Evolutionary conservation across 305 asterid species (phyloP), one percentile per base, ranked within the genome.

Genomic region (Euphrasia arctica): DNA sequence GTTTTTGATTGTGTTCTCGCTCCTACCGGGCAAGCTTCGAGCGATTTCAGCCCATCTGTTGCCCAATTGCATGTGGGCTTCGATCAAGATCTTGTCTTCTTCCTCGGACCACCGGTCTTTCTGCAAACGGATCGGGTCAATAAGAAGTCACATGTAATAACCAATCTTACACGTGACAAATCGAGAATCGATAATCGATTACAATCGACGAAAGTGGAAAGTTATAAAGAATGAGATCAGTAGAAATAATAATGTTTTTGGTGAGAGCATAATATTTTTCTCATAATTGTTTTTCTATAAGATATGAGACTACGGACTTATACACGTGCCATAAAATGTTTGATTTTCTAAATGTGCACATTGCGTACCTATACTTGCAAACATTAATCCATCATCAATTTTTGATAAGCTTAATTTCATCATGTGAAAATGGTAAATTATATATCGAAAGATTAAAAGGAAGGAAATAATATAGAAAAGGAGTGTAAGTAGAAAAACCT

Each of bases 41-140:
- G 95, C 91, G 1, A 88, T 86, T 58, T 88, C 90, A 0, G 91
- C 87, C 95, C 96, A 88, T 70, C 64, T 75, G 76, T 86, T 88
- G 54, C 96, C 95, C 3, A 86, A 36, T 42, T 75, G 75, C 27
- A 54, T 69, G 69, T 89, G 96, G 32, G 81, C 82, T 60, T 74
- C 77, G 3, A 86, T 80, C 43, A 89, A 75, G n/a, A 76, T 68
- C 67, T 27, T 39, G 43, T 86, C 90, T 78, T 89, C 96, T 74
- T 86, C 96, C 62, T 84, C 96, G 3, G 92, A 71, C 92, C 95
- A 89, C 54, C 74, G 71, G 58, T 80, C 96, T 72, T 84, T 89
- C 95, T 86, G 77, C 71, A 72, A 43, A 25, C n/a, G n/a, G n/a
- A 34, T 39, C 45, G 3, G 3, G 45, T 39, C 45, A 39, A 7